Evolutionary conservation across 1,284 basidiomycete genomes (phyloP).

Genomic region (Mycena citricolor): DNA sequence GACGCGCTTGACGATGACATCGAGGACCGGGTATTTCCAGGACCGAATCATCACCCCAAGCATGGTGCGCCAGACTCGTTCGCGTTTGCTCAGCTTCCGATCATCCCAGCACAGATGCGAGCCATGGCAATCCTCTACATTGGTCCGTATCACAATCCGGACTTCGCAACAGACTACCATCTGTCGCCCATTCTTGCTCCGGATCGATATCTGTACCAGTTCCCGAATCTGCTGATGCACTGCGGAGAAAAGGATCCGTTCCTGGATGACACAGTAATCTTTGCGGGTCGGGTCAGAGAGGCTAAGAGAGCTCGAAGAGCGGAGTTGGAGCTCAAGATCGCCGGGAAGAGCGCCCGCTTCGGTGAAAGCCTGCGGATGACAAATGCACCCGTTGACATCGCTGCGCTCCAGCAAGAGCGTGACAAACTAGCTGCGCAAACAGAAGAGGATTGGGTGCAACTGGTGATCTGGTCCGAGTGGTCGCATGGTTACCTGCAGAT

Average conservation of each 20-base stretch:
- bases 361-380: conserved; percentile 55
- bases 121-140: conserved; percentile 98
- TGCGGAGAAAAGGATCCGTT: conserved; percentile 97
- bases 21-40: conserved; percentile 64
- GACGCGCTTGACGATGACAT: conserved; percentile 93
- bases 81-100: conserved; percentile 3
- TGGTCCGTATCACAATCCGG: conserved; percentile 88
- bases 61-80: conserved; percentile 10
- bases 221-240: conserved; percentile 90
- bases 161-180: conserved; percentile 93
- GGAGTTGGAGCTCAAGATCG: conserved; percentile 58
- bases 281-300: conserved; percentile 89
- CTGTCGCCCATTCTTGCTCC: conserved; percentile 94
- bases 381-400: conserved; percentile 30
- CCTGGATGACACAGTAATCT: conserved; percentile 93
- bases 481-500: conserved; percentile 96
- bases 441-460: conserved; percentile 94
- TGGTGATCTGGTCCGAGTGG: conserved; percentile 89
- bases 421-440: conserved; percentile 64
- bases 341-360: conserved; percentile 57
- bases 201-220: conserved; percentile 79
- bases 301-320: conserved; percentile 82
- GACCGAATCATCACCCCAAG: conserved; percentile 13
- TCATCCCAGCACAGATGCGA: conserved; percentile 69
- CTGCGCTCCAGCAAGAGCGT: conserved; percentile 53